A percentile compares a stretch with the other conserved stretches of the same genome.
Conservation (phyloP, 768 basidiomycete genomes). For the Hebeloma cylindrosporum region DNA sequence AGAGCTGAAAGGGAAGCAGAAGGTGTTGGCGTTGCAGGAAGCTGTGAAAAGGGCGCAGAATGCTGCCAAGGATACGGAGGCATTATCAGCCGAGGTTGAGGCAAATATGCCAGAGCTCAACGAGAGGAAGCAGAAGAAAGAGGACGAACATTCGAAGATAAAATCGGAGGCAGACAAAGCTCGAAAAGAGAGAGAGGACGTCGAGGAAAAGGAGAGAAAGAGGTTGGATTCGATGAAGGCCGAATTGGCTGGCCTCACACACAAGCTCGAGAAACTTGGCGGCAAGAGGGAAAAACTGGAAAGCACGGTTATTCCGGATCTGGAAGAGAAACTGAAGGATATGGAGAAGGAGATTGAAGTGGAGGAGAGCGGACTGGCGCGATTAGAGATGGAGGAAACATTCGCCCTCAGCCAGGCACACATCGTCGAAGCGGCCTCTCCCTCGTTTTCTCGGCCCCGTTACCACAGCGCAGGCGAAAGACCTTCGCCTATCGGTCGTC, state of each 20-base stretch:
- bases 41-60: constrained; percentile 78
- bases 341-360: constrained; percentile 61
- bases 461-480: constrained; percentile 12
- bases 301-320: constrained; percentile 52
- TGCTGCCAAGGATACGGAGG: constrained; percentile 47
- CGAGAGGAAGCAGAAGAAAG: constrained; percentile 38
- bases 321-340: constrained; percentile 65
- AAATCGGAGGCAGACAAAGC: constrained; percentile 49
- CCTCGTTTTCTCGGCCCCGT: constrained; percentile 11
- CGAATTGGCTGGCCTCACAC: constrained; percentile 56
- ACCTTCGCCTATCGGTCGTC: constrained; percentile 13
- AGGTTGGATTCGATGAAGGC: constrained; percentile 52
- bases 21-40: constrained; percentile 84
- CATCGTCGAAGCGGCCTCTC: constrained; percentile 7
- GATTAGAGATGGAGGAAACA: constrained; percentile 25
- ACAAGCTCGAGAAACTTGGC: constrained; percentile 66
- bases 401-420: constrained; percentile 10
- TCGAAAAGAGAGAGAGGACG: constrained; percentile 42
- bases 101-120: constrained; percentile 41
- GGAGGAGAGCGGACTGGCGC: constrained; percentile 33
- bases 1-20: constrained; percentile 83
- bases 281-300: constrained; percentile 70
- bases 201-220: constrained; percentile 51
- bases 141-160: constrained; percentile 42
- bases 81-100: constrained; percentile 48